phyloP scores from a whole-genome alignment of 768 basidiomycete genomes.

The Clitopilus passeckerianus region DNA sequence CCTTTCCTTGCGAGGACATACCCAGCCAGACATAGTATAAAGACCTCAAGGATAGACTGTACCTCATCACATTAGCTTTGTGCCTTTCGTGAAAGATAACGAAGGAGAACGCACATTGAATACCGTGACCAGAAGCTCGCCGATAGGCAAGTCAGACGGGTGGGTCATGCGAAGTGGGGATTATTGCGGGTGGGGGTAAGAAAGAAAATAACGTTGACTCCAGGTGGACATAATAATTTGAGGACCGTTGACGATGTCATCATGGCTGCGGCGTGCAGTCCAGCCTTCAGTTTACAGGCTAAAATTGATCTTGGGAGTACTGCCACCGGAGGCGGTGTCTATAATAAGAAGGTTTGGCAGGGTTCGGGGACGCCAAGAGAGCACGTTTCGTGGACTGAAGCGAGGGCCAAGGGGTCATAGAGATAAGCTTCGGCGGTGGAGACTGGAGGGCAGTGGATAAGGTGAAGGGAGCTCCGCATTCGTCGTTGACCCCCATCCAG shows the following conservation, averaged over 20 bases:
- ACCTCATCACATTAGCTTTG: background rate
- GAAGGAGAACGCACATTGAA: constrained; percentile 40
- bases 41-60: constrained; percentile 87
- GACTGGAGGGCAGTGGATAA: no score
- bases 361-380: background rate
- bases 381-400: background rate
- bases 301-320: background rate
- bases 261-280: background rate
- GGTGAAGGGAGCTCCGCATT: no score
- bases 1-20: constrained; percentile 75
- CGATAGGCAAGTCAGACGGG: constrained; percentile 22
- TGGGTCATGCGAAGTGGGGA: background rate
- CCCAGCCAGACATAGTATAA: constrained; percentile 79
- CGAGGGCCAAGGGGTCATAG: no score
- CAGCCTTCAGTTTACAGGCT: background rate
- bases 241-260: background rate
- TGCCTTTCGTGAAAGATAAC: constrained; percentile 1
- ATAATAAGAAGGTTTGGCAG: background rate
- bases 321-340: background rate
- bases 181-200: background rate
- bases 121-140: constrained; percentile 48
- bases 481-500: no score
- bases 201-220: background rate
- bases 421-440: no score
- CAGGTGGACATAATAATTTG: background rate